Evolutionary conservation across 306 rosid species (phyloP).

Genomic region (Acmispon strigosus): DNA sequence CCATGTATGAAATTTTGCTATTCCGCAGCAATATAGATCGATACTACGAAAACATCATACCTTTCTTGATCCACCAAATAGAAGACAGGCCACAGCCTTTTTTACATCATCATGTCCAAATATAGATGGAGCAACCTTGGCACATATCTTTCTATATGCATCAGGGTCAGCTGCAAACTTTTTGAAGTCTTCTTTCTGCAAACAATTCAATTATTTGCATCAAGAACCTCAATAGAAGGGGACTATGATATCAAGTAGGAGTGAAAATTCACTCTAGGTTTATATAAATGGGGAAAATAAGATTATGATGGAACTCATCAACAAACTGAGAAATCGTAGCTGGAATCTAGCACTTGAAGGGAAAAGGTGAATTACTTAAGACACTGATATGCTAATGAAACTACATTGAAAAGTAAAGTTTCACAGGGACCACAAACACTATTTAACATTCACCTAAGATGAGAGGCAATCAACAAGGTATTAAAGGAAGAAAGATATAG

Average conservation of each 20-base stretch:
- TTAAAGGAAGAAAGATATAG: conserved; percentile 5
- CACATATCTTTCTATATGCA: conserved; percentile 74
- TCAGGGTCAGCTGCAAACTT: conserved; percentile 81
- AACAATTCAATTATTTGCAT: background rate
- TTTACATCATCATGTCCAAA: conserved; percentile 92
- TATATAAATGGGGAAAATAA: background rate
- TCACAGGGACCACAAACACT: background rate
- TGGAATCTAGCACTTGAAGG: background rate
- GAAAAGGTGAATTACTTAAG: background rate
- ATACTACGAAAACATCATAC: conserved; percentile 23
- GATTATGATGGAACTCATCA: background rate
- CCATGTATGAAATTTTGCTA: background rate
- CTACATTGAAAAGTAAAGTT: background rate
- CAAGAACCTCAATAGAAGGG: background rate
- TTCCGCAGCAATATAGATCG: background rate
- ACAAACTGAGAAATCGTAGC: conserved; percentile 3
- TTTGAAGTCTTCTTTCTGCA: conserved; percentile 89
- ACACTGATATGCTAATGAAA: background rate
- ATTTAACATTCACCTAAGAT: background rate
- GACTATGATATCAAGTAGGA: background rate
- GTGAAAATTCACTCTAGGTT: background rate
- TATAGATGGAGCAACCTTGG: conserved; percentile 91
- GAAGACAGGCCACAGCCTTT: conserved; percentile 91
- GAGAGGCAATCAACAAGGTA: background rate
- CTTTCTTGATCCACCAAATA: conserved; percentile 97